phyloP scores from a whole-genome alignment of 441 rosid genomes.

The Eruca vesicaria region DNA sequence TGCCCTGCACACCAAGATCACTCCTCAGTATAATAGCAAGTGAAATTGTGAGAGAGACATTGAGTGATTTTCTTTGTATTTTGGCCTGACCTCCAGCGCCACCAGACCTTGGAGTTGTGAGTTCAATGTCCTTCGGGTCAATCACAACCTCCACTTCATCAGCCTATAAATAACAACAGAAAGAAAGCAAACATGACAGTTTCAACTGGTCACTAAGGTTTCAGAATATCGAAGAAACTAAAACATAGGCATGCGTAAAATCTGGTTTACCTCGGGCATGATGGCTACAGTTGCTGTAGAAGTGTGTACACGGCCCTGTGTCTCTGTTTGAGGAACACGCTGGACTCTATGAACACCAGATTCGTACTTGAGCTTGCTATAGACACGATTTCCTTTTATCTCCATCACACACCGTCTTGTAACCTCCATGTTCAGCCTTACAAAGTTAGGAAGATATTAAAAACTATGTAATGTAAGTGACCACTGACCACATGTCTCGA shows the following conservation, averaged over 20 bases:
- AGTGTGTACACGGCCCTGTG: slow-evolving; percentile 95
- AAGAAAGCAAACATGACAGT: slow-evolving; percentile 5
- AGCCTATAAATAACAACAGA: slow-evolving; percentile 46
- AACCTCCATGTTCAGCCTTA: slow-evolving; percentile 95
- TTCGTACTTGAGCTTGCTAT: slow-evolving; percentile 92
- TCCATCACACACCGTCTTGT: slow-evolving; percentile 91
- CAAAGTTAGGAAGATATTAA: slow-evolving; percentile 14
- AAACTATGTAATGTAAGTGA: not conserved
- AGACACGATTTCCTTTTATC: slow-evolving; percentile 79
- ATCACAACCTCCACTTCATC: slow-evolving; percentile 97
- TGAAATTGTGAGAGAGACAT: slow-evolving; percentile 3
- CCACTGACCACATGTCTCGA: not conserved
- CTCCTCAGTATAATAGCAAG: slow-evolving; percentile 5
- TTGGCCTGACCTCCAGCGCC: slow-evolving; percentile 85
- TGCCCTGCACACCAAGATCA: slow-evolving; percentile 60
- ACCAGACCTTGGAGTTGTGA: slow-evolving; percentile 93
- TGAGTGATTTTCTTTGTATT: not conserved
- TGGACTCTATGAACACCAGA: slow-evolving; percentile 97
- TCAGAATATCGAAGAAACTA: not conserved
- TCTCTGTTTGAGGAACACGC: slow-evolving; percentile 93
- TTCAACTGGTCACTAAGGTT: not conserved
- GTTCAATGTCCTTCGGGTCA: slow-evolving; percentile 92
- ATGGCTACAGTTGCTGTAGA: slow-evolving; percentile 97
- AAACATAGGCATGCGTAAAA: not conserved
- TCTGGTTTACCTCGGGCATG: slow-evolving; percentile 82